Percentiles rank a stretch among this genome's conserved stretches.
Conservation (phyloP, 2,329 filamentous ascomycete genomes). For the Fusarium albosuccineum region DNA sequence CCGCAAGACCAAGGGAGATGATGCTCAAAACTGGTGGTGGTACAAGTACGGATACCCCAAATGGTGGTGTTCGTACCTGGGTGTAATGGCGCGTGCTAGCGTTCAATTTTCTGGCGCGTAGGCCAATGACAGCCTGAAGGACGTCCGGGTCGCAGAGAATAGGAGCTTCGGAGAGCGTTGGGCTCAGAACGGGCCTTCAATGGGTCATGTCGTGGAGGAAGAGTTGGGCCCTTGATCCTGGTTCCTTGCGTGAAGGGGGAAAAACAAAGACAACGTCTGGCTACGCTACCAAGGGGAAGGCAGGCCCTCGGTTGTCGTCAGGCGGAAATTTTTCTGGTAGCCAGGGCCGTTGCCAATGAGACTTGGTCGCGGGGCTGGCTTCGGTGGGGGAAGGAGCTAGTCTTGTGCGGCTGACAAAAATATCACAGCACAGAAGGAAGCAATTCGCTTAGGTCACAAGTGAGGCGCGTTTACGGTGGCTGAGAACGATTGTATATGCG, state of each 20-base stretch:
- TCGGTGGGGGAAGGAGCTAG: conserved; percentile 28
- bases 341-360: conserved; percentile 35
- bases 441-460: not conserved
- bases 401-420: not conserved
- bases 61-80: conserved; percentile 12
- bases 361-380: conserved; percentile 25
- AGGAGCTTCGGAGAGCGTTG: conserved; percentile 22
- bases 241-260: conserved; percentile 22
- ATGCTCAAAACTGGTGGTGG: conserved; percentile 21
- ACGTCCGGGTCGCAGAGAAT: conserved; percentile 18
- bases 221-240: conserved; percentile 39
- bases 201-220: conserved; percentile 34
- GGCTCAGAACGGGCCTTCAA: conserved; percentile 36
- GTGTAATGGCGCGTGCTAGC: conserved; percentile 24
- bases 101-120: conserved; percentile 7
- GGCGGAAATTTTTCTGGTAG: conserved; percentile 42
- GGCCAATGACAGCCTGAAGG: conserved; percentile 27
- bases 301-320: conserved; percentile 36
- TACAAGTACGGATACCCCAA: conserved; percentile 25
- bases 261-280: conserved; percentile 6
- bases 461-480: conserved; percentile 4
- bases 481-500: not conserved
- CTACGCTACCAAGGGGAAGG: conserved; percentile 16
- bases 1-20: conserved; percentile 17
- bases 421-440: not conserved